Evolutionary conservation across 495 filamentous ascomycete species (phyloP).

Genomic region (Lepraria neglecta): DNA sequence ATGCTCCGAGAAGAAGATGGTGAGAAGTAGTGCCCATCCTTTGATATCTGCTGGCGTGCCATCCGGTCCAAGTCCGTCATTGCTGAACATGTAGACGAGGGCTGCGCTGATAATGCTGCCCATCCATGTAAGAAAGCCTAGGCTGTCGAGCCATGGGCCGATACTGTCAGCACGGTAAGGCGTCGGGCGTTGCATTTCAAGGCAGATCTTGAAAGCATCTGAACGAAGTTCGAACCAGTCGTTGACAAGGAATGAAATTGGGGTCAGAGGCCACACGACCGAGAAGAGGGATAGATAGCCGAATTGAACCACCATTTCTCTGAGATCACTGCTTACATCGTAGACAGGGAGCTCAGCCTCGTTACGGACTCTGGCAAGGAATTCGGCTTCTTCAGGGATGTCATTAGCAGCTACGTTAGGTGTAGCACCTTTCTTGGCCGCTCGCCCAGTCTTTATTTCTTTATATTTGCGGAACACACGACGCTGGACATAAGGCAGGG

Average conservation of each 20-base stretch:
- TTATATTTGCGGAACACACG: conserved; percentile 57
- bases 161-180: conserved; percentile 88
- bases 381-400: conserved; percentile 63
- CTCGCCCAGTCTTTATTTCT: conserved; percentile 54
- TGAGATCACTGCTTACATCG: conserved; percentile 78
- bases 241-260: conserved; percentile 84
- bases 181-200: conserved; percentile 80
- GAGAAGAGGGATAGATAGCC: conserved; percentile 93
- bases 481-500: conserved; percentile 81
- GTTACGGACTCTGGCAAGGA: conserved; percentile 72
- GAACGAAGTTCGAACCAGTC: conserved; percentile 94
- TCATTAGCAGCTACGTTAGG: conserved; percentile 44
- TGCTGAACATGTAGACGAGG: conserved; percentile 80
- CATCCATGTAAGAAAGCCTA: conserved; percentile 86
- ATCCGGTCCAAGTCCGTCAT: conserved; percentile 49
- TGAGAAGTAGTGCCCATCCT: conserved; percentile 75
- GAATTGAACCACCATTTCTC: conserved; percentile 95
- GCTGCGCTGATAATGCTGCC: conserved; percentile 81
- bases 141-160: conserved; percentile 83
- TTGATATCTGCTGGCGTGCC: conserved; percentile 61
- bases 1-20: conserved; percentile 83
- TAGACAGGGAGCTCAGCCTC: conserved; percentile 84
- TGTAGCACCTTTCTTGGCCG: conserved; percentile 39
- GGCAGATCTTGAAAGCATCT: conserved; percentile 90
- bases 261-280: conserved; percentile 84